Percentiles rank a stretch among this genome's conserved stretches.
phyloP scores from a whole-genome alignment of 2,329 filamentous ascomycete species.

The Stachybotrys elegans region DNA sequence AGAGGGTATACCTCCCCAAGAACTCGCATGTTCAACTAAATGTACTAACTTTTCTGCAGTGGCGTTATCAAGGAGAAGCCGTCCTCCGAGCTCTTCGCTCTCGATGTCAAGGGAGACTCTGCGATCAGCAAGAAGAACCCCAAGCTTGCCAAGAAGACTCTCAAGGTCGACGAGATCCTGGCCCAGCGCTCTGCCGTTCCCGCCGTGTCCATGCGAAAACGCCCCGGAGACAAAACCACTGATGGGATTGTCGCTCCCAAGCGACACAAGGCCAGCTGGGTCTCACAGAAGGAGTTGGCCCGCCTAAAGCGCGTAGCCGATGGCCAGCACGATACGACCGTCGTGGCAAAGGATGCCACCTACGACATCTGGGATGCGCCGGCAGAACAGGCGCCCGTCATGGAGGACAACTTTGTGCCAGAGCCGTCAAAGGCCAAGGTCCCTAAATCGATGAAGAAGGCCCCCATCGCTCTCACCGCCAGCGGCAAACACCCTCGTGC shows the following conservation, averaged over 20 bases:
- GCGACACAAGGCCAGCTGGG: conserved; percentile 69
- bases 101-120: conserved; percentile 71
- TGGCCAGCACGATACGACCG: conserved; percentile 53
- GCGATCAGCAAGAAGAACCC: conserved; percentile 59
- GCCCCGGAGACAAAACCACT: conserved; percentile 61
- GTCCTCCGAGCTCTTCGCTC: conserved; percentile 76
- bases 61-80: conserved; percentile 80
- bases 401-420: conserved; percentile 55
- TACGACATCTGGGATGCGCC: conserved; percentile 75
- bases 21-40: neutral
- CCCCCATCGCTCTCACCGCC: conserved; percentile 76
- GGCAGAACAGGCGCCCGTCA: conserved; percentile 20
- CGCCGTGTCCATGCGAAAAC: conserved; percentile 73
- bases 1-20: conserved; percentile 58
- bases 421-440: conserved; percentile 61
- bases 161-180: conserved; percentile 91
- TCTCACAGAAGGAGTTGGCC: conserved; percentile 78
- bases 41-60: conserved; percentile 39
- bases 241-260: conserved; percentile 73
- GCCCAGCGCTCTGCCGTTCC: conserved; percentile 77
- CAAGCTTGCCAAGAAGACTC: conserved; percentile 65
- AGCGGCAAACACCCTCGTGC: conserved; percentile 75
- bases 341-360: conserved; percentile 54
- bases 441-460: conserved; percentile 69
- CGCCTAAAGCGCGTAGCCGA: conserved; percentile 76